Conservation (phyloP, 208 protist species). For the Herpetomonas tarakana region DNA sequence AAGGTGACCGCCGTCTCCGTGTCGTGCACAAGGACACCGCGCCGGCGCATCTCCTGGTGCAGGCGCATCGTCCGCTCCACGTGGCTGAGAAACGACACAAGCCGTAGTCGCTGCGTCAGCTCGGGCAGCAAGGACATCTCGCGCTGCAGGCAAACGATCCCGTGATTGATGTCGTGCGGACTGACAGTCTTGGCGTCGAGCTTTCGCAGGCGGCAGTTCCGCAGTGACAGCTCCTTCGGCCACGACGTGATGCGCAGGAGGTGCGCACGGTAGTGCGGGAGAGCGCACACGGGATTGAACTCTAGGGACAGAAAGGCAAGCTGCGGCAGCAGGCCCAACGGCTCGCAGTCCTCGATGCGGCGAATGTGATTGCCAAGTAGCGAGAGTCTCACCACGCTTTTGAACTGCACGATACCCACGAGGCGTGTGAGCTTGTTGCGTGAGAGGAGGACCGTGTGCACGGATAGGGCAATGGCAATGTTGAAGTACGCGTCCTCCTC, state of each 20-base stretch:
- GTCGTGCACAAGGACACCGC: constrained; percentile 43
- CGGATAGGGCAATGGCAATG: constrained; percentile 55
- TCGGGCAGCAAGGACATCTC: constrained; percentile 61
- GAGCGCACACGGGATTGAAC: constrained; percentile 75
- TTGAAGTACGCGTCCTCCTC: constrained; percentile 25
- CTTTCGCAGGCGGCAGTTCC: constrained; percentile 65
- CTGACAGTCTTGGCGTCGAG: constrained; percentile 53
- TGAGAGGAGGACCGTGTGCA: constrained; percentile 78
- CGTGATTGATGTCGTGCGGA: constrained; percentile 33
- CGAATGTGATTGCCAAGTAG: constrained; percentile 74
- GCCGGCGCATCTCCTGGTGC: constrained; percentile 51
- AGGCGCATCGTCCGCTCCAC: constrained; percentile 44
- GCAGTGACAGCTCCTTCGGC: constrained; percentile 43
- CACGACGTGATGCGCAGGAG: constrained; percentile 75
- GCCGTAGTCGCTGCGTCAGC: constrained; percentile 55
- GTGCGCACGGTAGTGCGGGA: constrained; percentile 81
- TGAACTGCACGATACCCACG: constrained; percentile 79
- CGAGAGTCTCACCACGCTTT: constrained; percentile 71
- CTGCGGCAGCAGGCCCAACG: constrained; percentile 60
- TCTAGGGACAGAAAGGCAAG: constrained; percentile 80
- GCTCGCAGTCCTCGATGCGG: constrained; percentile 73
- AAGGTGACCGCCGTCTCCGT: constrained; percentile 10
- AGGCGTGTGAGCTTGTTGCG: constrained; percentile 61
- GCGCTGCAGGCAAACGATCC: constrained; percentile 46
- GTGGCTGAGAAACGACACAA: constrained; percentile 48